Evolutionary conservation across 129 eudicot species (phyloP), one percentile per base, ranked within the genome.

Genomic region (Lactuca saligna): DNA sequence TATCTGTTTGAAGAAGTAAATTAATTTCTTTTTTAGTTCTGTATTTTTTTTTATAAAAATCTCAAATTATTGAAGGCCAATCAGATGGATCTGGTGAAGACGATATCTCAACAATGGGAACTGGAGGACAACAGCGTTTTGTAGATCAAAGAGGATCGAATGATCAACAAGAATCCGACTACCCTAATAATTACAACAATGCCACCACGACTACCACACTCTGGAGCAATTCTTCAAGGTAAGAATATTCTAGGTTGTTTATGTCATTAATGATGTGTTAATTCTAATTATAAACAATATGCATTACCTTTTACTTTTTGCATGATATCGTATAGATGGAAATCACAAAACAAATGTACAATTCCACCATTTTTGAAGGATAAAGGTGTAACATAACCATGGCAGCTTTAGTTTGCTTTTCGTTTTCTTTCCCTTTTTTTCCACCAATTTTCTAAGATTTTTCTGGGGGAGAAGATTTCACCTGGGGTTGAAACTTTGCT

Each of bases 51-150:
- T 6, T 16, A 0, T 6, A 11, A 44, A 31, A 41, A 59, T 70
- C 48, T 44, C 48, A 29, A 32, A 61, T 25, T 25, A 25, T 25
- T 71, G 66, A 71, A 86, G 96, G 96, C 32, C 90, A 82, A 73
- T 86, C 94, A 0, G 97, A 89, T 38, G 97, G 97, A 69, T 89
- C 97, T 1, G 94, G 91, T 54, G 97, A 89, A 72, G 97, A 89
- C 57, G 94, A 89, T 41, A 78, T 89, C 20, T 82, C 94, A 11
- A 82, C 94, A 2, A 66, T 84, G 33, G 94, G 90, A 20, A 80
- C 86, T 50, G 85, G 66, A 33, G 83, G 87, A 15, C 38, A 60
- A 9, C 63, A 71, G 7, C 69, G 79, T 41, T 73, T 86, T 15
- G 61, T 48, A 29, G 86, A 89, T 46, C 90, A 81, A 63, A 77